These are phyloP conservation scores for Euclidium syriacum DNA, from an alignment of 345 rosid species.

Conservation along the genomic window DNA sequence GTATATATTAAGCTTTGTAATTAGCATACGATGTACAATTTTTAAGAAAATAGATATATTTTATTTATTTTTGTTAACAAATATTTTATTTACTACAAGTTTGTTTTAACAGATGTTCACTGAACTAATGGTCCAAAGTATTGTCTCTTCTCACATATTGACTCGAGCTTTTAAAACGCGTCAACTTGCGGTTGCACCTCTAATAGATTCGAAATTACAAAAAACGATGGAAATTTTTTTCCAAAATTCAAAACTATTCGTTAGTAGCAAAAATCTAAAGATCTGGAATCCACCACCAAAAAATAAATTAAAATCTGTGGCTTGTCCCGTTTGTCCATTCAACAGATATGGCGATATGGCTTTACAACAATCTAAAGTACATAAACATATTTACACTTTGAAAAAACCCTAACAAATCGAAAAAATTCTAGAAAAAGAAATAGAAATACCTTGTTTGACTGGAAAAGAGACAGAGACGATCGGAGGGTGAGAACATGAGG, in stretches of 20 bases:
- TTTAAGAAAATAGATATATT: too few species aligned
- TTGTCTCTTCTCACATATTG: not conserved
- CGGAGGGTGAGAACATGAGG: slow-evolving; percentile 59
- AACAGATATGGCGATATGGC: not conserved
- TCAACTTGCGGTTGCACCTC: slow-evolving; percentile 1
- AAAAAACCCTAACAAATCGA: not conserved
- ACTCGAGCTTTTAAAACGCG: not conserved
- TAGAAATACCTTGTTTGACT: slow-evolving; percentile 44
- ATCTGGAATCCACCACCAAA: not conserved
- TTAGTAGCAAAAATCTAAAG: not conserved
- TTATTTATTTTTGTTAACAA: too few species aligned
- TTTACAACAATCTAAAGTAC: too few species aligned
- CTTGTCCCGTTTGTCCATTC: not conserved
- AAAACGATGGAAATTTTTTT: not conserved
- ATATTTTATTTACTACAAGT: not conserved
- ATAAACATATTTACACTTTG: not conserved
- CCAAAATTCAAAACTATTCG: not conserved
- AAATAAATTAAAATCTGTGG: not conserved
- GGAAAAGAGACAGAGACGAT: slow-evolving; percentile 48
- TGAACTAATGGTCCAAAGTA: not conserved
- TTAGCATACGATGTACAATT: too few species aligned
- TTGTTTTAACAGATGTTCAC: not conserved
- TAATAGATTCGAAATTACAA: not conserved
- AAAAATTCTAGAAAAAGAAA: not conserved
- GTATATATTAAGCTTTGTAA: too few species aligned